Evolutionary conservation across 2,329 filamentous ascomycete species (phyloP).

Genomic region (Fusarium chlamydosporum): DNA sequence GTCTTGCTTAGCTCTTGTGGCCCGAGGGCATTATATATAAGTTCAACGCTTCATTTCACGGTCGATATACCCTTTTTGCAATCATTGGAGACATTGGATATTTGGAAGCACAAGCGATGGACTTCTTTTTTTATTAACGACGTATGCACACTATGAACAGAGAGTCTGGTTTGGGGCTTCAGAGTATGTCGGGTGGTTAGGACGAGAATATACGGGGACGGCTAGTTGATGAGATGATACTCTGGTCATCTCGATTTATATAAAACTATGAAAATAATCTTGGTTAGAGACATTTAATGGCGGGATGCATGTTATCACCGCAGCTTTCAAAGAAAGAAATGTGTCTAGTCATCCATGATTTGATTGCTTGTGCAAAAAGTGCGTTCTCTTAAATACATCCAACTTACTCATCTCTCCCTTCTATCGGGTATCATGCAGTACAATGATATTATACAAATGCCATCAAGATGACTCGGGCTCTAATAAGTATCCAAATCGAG

Average conservation of each 20-base stretch:
- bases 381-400: conserved; percentile 1
- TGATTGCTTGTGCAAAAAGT: conserved; percentile 3
- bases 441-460: conserved; percentile 35
- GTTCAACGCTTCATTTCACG: conserved; percentile 51
- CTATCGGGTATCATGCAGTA: conserved; percentile 42
- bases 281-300: conserved; percentile 47
- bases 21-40: conserved; percentile 48
- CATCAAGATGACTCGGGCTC: conserved; percentile 14
- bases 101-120: conserved; percentile 47
- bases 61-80: conserved; percentile 53
- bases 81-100: conserved; percentile 45
- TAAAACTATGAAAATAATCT: conserved; percentile 39
- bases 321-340: conserved; percentile 34
- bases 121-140: conserved; percentile 49
- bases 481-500: not conserved
- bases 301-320: conserved; percentile 35
- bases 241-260: conserved; percentile 32
- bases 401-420: conserved; percentile 9
- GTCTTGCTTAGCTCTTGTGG: conserved; percentile 28
- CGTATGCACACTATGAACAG: conserved; percentile 49
- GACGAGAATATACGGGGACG: conserved; percentile 20
- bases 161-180: conserved; percentile 29
- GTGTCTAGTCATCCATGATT: conserved; percentile 37
- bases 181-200: conserved; percentile 31
- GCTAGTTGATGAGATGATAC: conserved; percentile 36